A percentile compares a stretch with the other conserved stretches of the same genome.
phyloP scores from a whole-genome alignment of 192 early-diverging fungal genomes.

The Oehlia diaphana region DNA sequence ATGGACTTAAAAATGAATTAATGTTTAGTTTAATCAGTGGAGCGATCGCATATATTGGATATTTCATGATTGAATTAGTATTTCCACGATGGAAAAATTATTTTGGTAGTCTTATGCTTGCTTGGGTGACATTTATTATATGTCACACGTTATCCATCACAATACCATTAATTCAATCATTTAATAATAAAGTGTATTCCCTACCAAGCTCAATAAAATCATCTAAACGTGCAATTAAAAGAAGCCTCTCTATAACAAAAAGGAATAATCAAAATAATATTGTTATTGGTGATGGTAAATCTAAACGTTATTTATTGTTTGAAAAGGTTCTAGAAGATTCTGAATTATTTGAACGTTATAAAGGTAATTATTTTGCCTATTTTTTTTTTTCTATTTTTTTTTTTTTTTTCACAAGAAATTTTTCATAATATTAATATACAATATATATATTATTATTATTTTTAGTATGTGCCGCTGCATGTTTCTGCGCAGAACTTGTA shows the following conservation, averaged over 20 bases:
- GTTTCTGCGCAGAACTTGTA: slow-evolving; percentile 38
- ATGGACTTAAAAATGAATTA: slow-evolving; percentile 23
- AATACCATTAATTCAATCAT: slow-evolving; percentile 3
- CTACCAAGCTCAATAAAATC: background rate
- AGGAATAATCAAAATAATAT: background rate
- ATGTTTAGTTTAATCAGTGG: slow-evolving; percentile 4
- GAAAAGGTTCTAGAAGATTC: slow-evolving; percentile 14
- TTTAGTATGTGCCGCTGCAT: slow-evolving; percentile 28
- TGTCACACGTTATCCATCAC: slow-evolving; percentile 27
- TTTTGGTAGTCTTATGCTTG: slow-evolving; percentile 21
- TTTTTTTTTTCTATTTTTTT: background rate
- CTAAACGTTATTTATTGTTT: background rate
- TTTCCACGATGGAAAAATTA: background rate
- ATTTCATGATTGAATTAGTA: slow-evolving; percentile 3
- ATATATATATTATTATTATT: background rate
- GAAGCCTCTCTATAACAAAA: too few species aligned
- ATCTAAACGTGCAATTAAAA: too few species aligned
- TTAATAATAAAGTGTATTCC: background rate
- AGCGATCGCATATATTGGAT: background rate
- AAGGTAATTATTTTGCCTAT: slow-evolving; percentile 15
- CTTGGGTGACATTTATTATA: slow-evolving; percentile 2
- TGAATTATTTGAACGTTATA: slow-evolving; percentile 21
- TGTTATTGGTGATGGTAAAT: background rate
- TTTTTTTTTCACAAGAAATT: background rate
- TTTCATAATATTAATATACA: background rate